Percentiles rank a stretch among this genome's conserved stretches.
Evolutionary conservation across 2,329 filamentous ascomycete species (phyloP).

Genomic region (Botrytis deweyae): DNA sequence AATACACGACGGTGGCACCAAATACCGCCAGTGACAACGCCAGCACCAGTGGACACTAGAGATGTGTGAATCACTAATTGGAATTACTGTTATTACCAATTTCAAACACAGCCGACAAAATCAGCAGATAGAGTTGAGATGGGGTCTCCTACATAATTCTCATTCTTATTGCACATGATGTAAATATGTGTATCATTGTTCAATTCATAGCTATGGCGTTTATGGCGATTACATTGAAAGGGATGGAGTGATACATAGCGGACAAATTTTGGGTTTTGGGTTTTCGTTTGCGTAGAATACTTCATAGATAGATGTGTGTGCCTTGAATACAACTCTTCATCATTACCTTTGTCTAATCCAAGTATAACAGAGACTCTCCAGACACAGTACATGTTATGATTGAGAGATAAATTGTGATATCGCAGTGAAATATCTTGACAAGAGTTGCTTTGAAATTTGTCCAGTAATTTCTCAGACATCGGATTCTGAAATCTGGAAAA

Average conservation of each 20-base stretch:
- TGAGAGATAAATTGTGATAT: not conserved
- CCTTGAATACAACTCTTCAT: not conserved
- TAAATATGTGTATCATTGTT: not conserved
- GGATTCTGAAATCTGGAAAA: not conserved
- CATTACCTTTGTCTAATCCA: not conserved
- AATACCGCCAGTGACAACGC: not conserved
- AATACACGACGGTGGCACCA: constrained; percentile 15
- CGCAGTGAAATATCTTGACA: not conserved
- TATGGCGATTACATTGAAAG: not conserved
- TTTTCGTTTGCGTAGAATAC: not conserved
- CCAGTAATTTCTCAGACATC: not conserved
- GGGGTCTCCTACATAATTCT: not conserved
- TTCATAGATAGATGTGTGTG: not conserved
- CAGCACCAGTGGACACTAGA: not conserved
- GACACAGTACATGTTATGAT: not conserved
- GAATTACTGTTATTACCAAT: not conserved
- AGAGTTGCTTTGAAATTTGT: not conserved
- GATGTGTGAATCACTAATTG: not conserved
- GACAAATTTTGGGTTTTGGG: not conserved
- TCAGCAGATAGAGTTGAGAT: not conserved
- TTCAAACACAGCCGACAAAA: not conserved
- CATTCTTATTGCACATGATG: not conserved
- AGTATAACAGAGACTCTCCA: not conserved
- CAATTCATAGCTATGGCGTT: constrained; percentile 7
- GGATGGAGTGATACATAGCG: no score